Evolutionary conservation across 305 asterid genomes (phyloP), one percentile per base, ranked within the genome.

Genomic region (Rubia peregrina): DNA sequence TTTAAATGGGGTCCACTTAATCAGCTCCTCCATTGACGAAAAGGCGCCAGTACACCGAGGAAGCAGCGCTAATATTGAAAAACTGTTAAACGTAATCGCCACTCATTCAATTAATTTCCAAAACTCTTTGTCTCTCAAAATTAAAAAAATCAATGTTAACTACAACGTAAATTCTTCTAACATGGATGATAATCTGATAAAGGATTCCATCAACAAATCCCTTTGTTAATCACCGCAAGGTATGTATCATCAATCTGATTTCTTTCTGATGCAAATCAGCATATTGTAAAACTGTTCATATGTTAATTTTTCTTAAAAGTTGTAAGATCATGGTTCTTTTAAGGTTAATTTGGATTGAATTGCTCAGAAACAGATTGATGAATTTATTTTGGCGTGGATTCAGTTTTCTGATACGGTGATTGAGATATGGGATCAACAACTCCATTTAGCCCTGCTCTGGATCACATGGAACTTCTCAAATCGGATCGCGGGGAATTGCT

Each of bases 401-500:
- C 62, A 40, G 56, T 48, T 9, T 56, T 76, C 46, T 33, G 65
- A 51, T 70, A 76, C 81, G 83, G 61, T 62, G 68, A 63, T 55
- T 43, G 46, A 26, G 51, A 49, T 65, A 11, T 17, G 44, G 89
- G 85, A 92, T 89, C 75, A 72, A 88, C 83, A 73, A 82, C 89
- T 40, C 79, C 86, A 71, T 89, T 91, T 74, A 63, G 83, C 68
- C 85, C 90, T 55, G 87, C 87, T 69, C 42, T 90, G 65, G 92
- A 87, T 78, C 90, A 93, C 68, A 74, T 91, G 73, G 85, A 82
- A 72, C 80, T 74, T 79, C 79, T 91, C 60, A 91, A 89, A 74
- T 86, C 90, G 59, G 95, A 86, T 42, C 76, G 83, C 46, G 97
- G 96, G 53, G 97, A 89, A 46, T 77, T 91, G 78, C 82, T 82